Evolutionary conservation across 345 rosid genomes (phyloP), one percentile per base, ranked within the genome.

Genomic region (Gossypium sturtianum): DNA sequence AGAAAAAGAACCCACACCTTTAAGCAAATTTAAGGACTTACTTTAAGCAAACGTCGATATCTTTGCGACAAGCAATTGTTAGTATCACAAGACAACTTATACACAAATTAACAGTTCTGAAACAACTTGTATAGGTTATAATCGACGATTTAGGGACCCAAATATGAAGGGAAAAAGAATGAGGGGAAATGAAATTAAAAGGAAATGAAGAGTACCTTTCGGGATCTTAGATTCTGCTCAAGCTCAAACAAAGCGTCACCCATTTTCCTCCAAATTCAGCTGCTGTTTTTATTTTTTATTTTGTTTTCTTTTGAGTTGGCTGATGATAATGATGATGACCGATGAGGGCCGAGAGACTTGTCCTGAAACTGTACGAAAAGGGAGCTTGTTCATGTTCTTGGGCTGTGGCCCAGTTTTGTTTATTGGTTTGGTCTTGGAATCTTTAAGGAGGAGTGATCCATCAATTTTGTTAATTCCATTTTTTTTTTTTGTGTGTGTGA

Each of bases 181-280:
- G 23, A 17, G 23, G 17, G 12, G 23, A 62, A 62, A 15, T 62
- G 13, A 19, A 34, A 34, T 34, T 34, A 34, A 51, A 62, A 68
- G 16, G 11, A 60, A 59, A 52, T 17, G 60, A 65, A 44, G 8
- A 20, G 10, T 71, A 85, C 92, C 89, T 82, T 48, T 62, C 51
- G 68, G 75, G 83, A 56, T 43, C 74, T 77, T 54, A 87, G 84
- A 70, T 62, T 66, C n/a, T 67, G 59, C 56, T 80, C 83, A 34
- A 89, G 90, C 19, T 85, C 84, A 2, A 74, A 12, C 29, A 87
- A 58, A 70, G 60, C 73, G n/a, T 70, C 85, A 34, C 62, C 87
- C 90, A 89, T 59, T 89, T 52, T 43, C 57, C 52, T 11, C 53
- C 25, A 66, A 66, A 66, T 22, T 66, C 54, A 45, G 34, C 34